Evolutionary conservation across 1,139 yeast genomes (phyloP), one percentile per base, ranked within the genome.

Genomic region (Lodderomyces margitis): DNA sequence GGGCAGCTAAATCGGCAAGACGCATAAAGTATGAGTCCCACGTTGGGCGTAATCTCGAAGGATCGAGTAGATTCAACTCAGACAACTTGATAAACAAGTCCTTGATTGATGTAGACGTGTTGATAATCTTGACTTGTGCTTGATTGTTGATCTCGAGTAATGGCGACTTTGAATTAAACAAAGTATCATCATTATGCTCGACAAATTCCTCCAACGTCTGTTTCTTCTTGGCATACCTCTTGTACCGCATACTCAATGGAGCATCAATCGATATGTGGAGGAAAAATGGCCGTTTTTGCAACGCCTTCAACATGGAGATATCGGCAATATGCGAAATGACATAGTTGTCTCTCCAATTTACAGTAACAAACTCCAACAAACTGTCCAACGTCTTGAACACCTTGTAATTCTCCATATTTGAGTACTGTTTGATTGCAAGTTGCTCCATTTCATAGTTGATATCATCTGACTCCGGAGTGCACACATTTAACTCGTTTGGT

Each of bases 11-110:
- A 51, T 87, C 91, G 0, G 98, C 98, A 44, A 92, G 66, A 37
- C 83, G 70, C 98, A 92, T 92, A 59, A 92, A 92, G 58, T 92
- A 92, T 1, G 92, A 78, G 60, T 92, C 98, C 99, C 99, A 92
- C 3, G 83, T 77, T 0, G 99, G 99, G 42, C 99, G 72, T 39
- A 91, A 68, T 21, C 98, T 74, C 10, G 85, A 65, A 4, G 56
- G 57, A 53, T 86, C 81, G 19, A 69, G 49, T 30, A 88, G 59
- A 47, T 83, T 70, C 37, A 87, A 62, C 37, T 72, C 74, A 10
- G 74, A 66, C 10, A 87, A 68, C 45, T 76, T 75, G 3, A 65
- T 64, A 46, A 75, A 72, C 27, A 86, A 65, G 35, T 74, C 70
- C 38, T 69, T 69, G 15, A 78, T 61, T 5, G 75, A 64, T 11